Conservation (phyloP, 805 yeast genomes). For the Candida maesae region DNA sequence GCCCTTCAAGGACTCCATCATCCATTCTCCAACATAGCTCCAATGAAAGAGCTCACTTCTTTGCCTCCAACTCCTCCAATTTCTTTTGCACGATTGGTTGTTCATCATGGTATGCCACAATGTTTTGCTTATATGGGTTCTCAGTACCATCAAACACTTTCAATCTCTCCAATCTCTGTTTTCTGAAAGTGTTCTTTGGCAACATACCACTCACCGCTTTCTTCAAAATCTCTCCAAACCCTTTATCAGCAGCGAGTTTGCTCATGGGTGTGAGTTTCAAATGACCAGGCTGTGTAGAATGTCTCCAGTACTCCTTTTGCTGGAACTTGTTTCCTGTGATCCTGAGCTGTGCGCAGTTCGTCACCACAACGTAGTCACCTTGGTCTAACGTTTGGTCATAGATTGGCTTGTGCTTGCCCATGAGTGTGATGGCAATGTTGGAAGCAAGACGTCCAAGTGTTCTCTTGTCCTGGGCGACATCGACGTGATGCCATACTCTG, state of each 20-base stretch:
- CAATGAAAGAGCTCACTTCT: neutral
- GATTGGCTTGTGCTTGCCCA: constrained; percentile 97
- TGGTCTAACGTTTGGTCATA: constrained; percentile 74
- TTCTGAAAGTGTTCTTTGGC: constrained; percentile 84
- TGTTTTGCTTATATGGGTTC: constrained; percentile 80
- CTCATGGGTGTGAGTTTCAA: constrained; percentile 81
- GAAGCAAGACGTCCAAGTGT: constrained; percentile 92
- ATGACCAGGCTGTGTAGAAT: constrained; percentile 86
- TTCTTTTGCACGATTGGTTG: constrained; percentile 47
- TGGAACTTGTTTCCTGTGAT: constrained; percentile 83
- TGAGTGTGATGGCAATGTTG: constrained; percentile 77
- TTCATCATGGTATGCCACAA: constrained; percentile 83
- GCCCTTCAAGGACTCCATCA: neutral
- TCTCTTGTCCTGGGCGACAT: constrained; percentile 77
- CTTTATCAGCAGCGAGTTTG: constrained; percentile 68
- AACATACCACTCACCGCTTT: constrained; percentile 96
- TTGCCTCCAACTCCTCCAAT: constrained; percentile 26
- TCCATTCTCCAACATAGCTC: neutral
- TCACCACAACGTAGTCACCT: constrained; percentile 96
- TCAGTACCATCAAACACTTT: constrained; percentile 86
- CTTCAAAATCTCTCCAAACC: constrained; percentile 79
- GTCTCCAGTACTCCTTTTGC: constrained; percentile 84
- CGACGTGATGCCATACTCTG: constrained; percentile 94
- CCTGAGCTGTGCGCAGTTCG: constrained; percentile 79
- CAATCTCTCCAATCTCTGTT: constrained; percentile 74